Conservation (phyloP, 805 yeast species). For the Suhomyces canberraensis region DNA sequence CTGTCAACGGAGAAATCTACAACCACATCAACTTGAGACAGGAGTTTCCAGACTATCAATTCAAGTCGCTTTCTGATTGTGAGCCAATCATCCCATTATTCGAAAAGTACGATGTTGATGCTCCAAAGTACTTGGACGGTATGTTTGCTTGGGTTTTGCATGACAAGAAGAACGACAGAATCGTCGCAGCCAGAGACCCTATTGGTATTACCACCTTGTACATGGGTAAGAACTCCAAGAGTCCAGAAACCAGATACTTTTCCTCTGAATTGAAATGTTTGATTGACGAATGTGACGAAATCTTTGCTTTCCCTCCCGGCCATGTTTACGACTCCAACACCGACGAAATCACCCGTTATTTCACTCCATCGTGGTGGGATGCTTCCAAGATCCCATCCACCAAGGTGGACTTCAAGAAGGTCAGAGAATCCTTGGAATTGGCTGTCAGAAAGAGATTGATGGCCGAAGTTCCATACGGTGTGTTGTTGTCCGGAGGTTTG, state of each 20-base stretch:
- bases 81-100: constrained; percentile 95
- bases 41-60: constrained; percentile 67
- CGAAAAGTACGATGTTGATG: constrained; percentile 80
- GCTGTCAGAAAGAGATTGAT: constrained; percentile 98
- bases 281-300: constrained; percentile 90
- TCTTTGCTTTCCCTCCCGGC: constrained; percentile 96
- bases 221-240: constrained; percentile 76
- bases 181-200: constrained; percentile 97
- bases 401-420: constrained; percentile 66
- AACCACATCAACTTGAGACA: constrained; percentile 90
- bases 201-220: constrained; percentile 95
- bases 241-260: constrained; percentile 78
- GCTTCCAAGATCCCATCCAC: constrained; percentile 68
- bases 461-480: constrained; percentile 99
- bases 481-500: constrained; percentile 92
- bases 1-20: constrained; percentile 98
- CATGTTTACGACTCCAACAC: constrained; percentile 92
- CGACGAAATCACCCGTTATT: constrained; percentile 82
- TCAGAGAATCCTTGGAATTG: constrained; percentile 82
- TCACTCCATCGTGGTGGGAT: constrained; percentile 94
- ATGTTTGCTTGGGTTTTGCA: constrained; percentile 95
- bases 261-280: constrained; percentile 95
- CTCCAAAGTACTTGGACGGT: constrained; percentile 93
- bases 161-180: constrained; percentile 80
- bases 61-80: constrained; percentile 89